Conservation (phyloP, 352 stramenopile genomes). For the Phytophthora megakarya region DNA sequence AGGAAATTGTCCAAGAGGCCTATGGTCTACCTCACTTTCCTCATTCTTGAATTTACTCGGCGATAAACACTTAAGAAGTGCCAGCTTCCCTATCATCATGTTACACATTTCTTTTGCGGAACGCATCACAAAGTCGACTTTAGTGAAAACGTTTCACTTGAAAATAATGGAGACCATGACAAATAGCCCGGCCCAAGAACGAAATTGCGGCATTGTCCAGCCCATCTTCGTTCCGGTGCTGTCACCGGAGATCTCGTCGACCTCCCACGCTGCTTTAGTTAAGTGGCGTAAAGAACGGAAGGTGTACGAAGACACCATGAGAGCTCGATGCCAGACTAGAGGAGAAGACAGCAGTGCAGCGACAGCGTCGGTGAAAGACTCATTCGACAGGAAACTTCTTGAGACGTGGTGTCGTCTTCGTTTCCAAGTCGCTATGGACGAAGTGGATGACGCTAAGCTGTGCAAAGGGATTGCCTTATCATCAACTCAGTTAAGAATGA, state of each 20-base stretch:
- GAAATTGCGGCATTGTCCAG: neutral
- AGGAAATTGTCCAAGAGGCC: neutral
- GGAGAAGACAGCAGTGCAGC: neutral
- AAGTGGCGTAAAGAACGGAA: conserved; percentile 7
- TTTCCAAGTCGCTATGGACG: conserved; percentile 1
- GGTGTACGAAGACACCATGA: conserved; percentile 7
- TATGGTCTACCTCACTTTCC: neutral
- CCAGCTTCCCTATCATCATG: conserved; percentile 13
- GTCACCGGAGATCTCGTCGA: conserved; percentile 2
- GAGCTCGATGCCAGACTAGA: neutral
- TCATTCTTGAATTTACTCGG: conserved; percentile 16
- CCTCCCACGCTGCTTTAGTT: conserved; percentile 6
- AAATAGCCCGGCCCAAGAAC: neutral
- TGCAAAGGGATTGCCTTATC: neutral
- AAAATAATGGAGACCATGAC: conserved; percentile 2
- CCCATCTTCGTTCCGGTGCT: conserved; percentile 12
- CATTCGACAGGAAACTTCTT: conserved; percentile 7
- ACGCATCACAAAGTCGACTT: conserved; percentile 22
- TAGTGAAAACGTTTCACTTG: conserved; percentile 16
- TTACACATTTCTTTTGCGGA: neutral
- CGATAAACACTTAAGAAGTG: conserved; percentile 9
- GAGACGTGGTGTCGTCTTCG: conserved; percentile 1
- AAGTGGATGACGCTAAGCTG: neutral
- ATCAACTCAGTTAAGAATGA: conserved; percentile 15
- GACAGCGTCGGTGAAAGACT: neutral